Conservation (phyloP, 208 protist genomes). For the Acanthamoeba quina region DNA sequence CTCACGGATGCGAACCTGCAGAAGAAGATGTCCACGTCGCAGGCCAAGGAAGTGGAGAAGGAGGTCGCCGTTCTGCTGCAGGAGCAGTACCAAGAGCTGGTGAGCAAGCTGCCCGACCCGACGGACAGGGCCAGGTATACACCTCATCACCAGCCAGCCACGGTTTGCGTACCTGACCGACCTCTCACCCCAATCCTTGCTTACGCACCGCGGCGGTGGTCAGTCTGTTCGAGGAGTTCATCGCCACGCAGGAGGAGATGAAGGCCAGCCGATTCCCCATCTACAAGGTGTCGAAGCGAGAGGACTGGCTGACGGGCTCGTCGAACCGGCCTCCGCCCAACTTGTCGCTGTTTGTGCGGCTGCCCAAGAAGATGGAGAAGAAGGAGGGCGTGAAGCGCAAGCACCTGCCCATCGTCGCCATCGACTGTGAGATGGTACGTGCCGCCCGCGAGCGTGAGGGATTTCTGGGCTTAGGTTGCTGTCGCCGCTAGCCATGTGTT, state of each 20-base stretch:
- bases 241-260: not conserved
- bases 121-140: not conserved
- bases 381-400: not conserved
- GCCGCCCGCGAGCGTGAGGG: not conserved
- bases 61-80: not conserved
- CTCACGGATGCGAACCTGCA: not conserved
- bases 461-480: too few species aligned
- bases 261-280: not conserved
- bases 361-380: slow-evolving; percentile 30
- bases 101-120: not conserved
- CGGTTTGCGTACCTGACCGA: not conserved
- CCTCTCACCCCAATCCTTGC: not conserved
- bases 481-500: not conserved
- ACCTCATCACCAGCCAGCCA: too few species aligned
- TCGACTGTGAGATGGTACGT: slow-evolving; percentile 94
- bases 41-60: not conserved
- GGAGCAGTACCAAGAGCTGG: not conserved
- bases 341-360: not conserved
- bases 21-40: not conserved
- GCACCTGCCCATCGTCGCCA: slow-evolving; percentile 79
- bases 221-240: not conserved
- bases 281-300: not conserved
- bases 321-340: not conserved
- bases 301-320: not conserved
- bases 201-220: not conserved